A percentile compares a stretch with the other conserved stretches of the same genome.
phyloP scores from a whole-genome alignment of 2,329 filamentous ascomycete species.

The Aspergillus melleus region DNA sequence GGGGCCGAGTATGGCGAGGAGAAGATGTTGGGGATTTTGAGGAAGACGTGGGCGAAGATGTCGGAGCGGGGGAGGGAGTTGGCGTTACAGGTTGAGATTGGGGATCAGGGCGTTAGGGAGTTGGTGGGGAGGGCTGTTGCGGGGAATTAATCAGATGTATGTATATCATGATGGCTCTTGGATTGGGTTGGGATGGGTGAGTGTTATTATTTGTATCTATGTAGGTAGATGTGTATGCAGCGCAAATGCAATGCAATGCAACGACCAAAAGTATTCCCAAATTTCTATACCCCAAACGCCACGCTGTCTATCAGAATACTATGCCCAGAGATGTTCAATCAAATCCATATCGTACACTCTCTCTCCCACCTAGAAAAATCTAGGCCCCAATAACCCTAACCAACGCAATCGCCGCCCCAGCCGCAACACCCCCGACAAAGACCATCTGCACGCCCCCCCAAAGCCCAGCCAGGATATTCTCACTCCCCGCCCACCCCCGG shows the following conservation, averaged over 20 bases:
- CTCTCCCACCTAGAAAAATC: neutral
- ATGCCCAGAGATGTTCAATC: no score
- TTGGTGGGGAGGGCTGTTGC: conserved; percentile 64
- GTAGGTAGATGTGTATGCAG: neutral
- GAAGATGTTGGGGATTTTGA: conserved; percentile 70
- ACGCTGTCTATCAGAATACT: neutral
- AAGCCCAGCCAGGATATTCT: conserved; percentile 54
- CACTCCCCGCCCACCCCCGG: conserved; percentile 44
- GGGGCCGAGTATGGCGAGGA: conserved; percentile 59
- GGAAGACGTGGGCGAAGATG: conserved; percentile 79
- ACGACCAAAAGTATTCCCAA: neutral
- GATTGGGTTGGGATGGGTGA: no score
- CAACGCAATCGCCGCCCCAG: conserved; percentile 64
- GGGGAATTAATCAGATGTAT: neutral
- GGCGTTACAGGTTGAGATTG: conserved; percentile 66
- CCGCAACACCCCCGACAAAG: conserved; percentile 64
- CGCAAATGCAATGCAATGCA: neutral
- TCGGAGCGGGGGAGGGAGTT: conserved; percentile 60
- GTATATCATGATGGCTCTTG: neutral
- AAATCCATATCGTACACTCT: no score
- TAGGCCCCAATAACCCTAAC: conserved; percentile 53
- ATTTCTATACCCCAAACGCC: neutral
- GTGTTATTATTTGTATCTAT: no score
- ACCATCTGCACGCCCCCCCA: conserved; percentile 66
- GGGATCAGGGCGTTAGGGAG: conserved; percentile 57